Evolutionary conservation across 208 protist species (phyloP), one percentile per base, ranked within the genome.

Genomic region (Leishmania amazonensis): DNA sequence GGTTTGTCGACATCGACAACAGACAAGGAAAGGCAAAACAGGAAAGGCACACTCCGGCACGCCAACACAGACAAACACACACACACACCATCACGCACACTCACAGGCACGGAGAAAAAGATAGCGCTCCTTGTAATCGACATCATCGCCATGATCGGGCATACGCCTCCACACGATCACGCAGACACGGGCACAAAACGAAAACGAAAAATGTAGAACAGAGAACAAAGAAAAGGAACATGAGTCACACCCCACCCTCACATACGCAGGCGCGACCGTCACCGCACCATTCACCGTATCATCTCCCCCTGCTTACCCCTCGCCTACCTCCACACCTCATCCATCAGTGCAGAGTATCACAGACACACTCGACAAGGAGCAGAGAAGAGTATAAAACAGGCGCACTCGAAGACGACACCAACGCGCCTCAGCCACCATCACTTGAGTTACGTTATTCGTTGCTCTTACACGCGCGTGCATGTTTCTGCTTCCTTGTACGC

Each of bases 61-160:
- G 58, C n/a, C 28, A 31, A 79, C 47, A 79, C 8, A 72, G 53
- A 58, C 8, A 72, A 53, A 58, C 8, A 76, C 67, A 77, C 21
- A 60, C 38, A 72, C 35, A n/a, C 28, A 76, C 47, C 13, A 31
- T 31, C 24, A 31, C 57, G 24, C 57, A 11, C 28, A 58, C 73
- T 19, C 51, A 47, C 13, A 75, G 62, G 21, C 21, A 84, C 5
- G 51, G 5, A 35, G 45, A 81, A 80, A 60, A 57, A 85, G 24
- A 71, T 17, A 67, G 11, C 17, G 42, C 40, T 7, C 70, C 49
- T 74, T 35, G 51, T 54, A 51, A 53, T 51, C 3, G 7, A 38
- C 70, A 53, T 54, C 70, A 51, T 49, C 47, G 2, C n/a, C 7
- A 35, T 74, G 70, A 74, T 54, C 45, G 51, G 17, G 73, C 73